Conservation (phyloP, 2,329 filamentous ascomycete species). For the Apiospora hydei region DNA sequence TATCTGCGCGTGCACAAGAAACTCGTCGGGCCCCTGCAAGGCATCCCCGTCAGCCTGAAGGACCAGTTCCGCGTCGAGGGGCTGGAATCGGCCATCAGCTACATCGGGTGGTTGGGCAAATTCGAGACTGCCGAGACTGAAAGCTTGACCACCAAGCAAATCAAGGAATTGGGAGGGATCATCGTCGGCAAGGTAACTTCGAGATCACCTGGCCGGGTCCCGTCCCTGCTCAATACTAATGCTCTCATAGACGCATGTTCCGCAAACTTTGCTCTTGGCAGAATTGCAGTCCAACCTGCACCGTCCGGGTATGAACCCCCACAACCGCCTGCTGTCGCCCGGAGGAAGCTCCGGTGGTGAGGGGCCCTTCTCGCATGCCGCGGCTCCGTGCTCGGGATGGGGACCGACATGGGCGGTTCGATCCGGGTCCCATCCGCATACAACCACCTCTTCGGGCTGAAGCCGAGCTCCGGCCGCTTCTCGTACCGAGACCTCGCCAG, state of each 20-base stretch:
- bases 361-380: not conserved
- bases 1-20: not conserved
- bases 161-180: not conserved
- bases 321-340: not conserved
- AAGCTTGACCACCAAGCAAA: not conserved
- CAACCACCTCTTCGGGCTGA: constrained; percentile 57
- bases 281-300: not conserved
- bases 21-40: not conserved
- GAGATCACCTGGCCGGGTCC: not conserved
- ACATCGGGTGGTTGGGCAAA: not conserved
- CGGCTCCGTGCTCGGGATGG: constrained; percentile 49
- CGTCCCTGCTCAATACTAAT: not conserved
- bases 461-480: constrained; percentile 44
- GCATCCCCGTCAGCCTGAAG: not conserved
- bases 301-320: not conserved
- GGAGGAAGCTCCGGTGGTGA: not conserved
- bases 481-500: not conserved
- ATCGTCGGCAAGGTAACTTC: not conserved
- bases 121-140: not conserved
- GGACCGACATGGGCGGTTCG: constrained; percentile 60
- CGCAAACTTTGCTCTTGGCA: not conserved
- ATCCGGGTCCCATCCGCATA: constrained; percentile 57
- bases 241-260: not conserved
- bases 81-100: not conserved
- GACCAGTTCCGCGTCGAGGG: not conserved